These are phyloP conservation scores for Leishmania tarentolae DNA, from an alignment of 208 protist species.

Conservation along the genomic window DNA sequence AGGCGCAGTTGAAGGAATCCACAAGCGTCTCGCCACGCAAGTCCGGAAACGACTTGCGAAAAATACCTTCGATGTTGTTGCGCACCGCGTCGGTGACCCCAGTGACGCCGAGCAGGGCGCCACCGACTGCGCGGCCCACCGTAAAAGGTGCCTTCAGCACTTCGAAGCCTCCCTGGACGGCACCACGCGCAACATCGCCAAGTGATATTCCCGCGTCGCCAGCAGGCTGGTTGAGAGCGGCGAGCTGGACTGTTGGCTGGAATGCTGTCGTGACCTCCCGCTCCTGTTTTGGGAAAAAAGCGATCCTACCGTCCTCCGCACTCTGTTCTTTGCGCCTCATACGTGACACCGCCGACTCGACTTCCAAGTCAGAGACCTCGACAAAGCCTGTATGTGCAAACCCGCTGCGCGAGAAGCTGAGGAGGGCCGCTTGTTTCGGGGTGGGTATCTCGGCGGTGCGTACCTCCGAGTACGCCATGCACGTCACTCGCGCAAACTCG, in stretches of 20 bases:
- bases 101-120: constrained; percentile 70
- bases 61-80: constrained; percentile 57
- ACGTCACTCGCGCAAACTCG: constrained; percentile 58
- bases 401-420: constrained; percentile 55
- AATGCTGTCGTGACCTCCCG: constrained; percentile 32
- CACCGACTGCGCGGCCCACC: constrained; percentile 57
- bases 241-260: constrained; percentile 71
- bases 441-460: constrained; percentile 28
- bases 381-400: constrained; percentile 54
- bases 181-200: constrained; percentile 58
- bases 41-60: constrained; percentile 67
- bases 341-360: constrained; percentile 20
- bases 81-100: constrained; percentile 68
- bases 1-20: constrained; percentile 60
- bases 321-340: constrained; percentile 16
- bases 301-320: not conserved
- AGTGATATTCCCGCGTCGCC: constrained; percentile 32
- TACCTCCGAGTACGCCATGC: constrained; percentile 35
- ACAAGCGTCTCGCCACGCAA: constrained; percentile 60
- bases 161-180: constrained; percentile 66
- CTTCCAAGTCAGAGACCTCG: constrained; percentile 52
- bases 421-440: constrained; percentile 54
- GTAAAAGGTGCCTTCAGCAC: constrained; percentile 75
- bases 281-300: constrained; percentile 12
- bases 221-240: constrained; percentile 55